Percentiles rank a stretch among this genome's conserved stretches.
These are phyloP conservation scores for Phoma sp. DNA, from an alignment of 2,329 filamentous ascomycete species.

Conservation along the genomic window DNA sequence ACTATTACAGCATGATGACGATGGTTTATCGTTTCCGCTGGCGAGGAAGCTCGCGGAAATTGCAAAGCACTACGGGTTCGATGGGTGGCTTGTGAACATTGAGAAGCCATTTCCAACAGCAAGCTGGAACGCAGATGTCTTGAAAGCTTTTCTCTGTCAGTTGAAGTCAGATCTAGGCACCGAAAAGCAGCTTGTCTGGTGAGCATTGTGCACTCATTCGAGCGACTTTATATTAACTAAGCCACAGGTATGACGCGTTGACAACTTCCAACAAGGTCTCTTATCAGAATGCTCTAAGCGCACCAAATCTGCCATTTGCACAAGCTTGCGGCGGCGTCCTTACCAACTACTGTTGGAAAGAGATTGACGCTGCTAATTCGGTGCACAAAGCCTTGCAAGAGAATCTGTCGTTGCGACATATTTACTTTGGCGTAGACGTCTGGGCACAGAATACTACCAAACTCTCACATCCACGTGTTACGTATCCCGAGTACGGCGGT, in stretches of 20 bases:
- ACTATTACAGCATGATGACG: conserved; percentile 30
- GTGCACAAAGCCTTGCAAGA: conserved; percentile 31
- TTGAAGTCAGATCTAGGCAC: conserved; percentile 41
- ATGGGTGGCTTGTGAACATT: conserved; percentile 57
- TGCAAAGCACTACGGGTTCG: conserved; percentile 52
- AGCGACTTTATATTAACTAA: not conserved
- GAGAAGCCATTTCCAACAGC: conserved; percentile 50
- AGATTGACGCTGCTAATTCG: conserved; percentile 32
- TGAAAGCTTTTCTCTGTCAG: conserved; percentile 49
- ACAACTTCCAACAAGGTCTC: conserved; percentile 51
- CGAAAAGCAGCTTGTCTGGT: conserved; percentile 50
- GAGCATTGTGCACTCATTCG: conserved; percentile 14
- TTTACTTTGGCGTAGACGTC: conserved; percentile 55
- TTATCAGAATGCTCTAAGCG: conserved; percentile 55
- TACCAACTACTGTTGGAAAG: conserved; percentile 56
- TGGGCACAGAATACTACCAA: conserved; percentile 52
- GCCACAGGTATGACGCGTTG: conserved; percentile 54
- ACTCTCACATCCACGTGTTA: conserved; percentile 40
- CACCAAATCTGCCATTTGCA: conserved; percentile 49
- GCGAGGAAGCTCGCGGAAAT: conserved; percentile 50
- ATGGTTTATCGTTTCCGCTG: conserved; percentile 39
- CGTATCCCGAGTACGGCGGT: conserved; percentile 48
- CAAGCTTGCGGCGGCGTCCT: conserved; percentile 49
- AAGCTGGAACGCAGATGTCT: conserved; percentile 36
- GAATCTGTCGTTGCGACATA: conserved; percentile 29